Conservation (phyloP, 192 early-diverging fungal genomes). For the Geranomyces variabilis region DNA sequence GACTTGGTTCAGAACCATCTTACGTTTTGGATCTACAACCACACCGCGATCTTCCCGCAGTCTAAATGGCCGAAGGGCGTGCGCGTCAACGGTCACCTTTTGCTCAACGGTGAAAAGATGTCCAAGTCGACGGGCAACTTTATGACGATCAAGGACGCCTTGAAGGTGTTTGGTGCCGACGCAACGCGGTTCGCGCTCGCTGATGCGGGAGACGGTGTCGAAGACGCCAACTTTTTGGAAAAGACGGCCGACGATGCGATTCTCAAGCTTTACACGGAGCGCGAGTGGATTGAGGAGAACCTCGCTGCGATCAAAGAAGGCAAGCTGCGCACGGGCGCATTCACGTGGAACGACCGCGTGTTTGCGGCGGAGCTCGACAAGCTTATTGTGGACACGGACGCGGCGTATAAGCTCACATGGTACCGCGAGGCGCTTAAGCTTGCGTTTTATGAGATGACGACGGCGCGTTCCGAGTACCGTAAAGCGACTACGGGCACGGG, state of each 20-base stretch:
- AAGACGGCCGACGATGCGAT: conserved; percentile 94
- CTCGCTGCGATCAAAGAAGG: conserved; percentile 51
- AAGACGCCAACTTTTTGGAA: conserved; percentile 99
- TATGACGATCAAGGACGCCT: conserved; percentile 77
- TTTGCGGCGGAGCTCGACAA: conserved; percentile 90
- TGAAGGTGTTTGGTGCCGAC: conserved; percentile 91
- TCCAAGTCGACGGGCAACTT: conserved; percentile 97
- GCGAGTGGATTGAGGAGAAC: conserved; percentile 87
- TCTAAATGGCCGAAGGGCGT: conserved; percentile 85
- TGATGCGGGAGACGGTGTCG: conserved; percentile 93
- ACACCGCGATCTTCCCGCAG: conserved; percentile 92
- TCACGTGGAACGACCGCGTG: conserved; percentile 83
- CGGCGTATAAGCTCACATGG: conserved; percentile 75
- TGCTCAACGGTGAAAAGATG: conserved; percentile 97
- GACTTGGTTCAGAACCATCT: conserved; percentile 98
- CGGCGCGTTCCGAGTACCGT: conserved; percentile 86
- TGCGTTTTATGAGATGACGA: conserved; percentile 88
- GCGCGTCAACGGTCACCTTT: conserved; percentile 92
- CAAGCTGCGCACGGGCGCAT: conserved; percentile 55
- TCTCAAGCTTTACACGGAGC: conserved; percentile 83
- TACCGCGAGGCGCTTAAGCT: conserved; percentile 92
- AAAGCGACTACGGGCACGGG: conserved; percentile 64
- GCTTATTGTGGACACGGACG: conserved; percentile 66
- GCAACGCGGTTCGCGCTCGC: conserved; percentile 94
- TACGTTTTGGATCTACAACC: conserved; percentile 96